Base-by-base conservation (phyloP, 1,284 basidiomycete genomes). In the Cerioporus squamosus region DNA sequence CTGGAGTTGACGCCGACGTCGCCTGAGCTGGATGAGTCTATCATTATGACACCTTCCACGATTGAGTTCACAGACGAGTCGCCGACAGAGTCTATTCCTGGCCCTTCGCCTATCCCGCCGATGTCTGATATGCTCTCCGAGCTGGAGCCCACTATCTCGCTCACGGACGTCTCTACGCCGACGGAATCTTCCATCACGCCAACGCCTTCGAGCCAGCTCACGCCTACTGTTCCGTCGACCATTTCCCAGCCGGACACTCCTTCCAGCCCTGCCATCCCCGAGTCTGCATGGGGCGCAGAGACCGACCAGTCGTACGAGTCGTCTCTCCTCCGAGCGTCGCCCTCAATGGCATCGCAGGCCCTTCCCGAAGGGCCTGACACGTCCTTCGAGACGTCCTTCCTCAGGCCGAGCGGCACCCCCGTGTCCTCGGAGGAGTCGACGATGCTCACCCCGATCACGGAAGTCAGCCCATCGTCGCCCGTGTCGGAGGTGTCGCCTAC, bases 251-350 rank as follows among this genome's bases (percentile, higher is more conserved):
- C 65, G 24, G 57, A 66, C 10, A 67, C 61, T 1, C 57, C 63
- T 2, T 70, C 70, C 2, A 76, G 74, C 23, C 74, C 76, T 20
- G 75, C 77, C 10, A 61, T 82, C 47, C 75, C 73, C 14, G 75
- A 74, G 44, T 80, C 79, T 17, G 65, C 77, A 29, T 89, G 86
- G 86, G 82, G 79, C 9, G 73, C 79, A 3, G 84, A 86, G 64
- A 85, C 84, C 0, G 83, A 90, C 59, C 65, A 76, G 9, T 87
- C 89, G 0, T 92, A 87, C 61, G 88, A 91, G 36, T 89, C 88
- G 0, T 87, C 87, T 0, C 72, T 87, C 17, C 74, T 92, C 22
- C 77, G 76, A 10, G 86, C 89, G 0, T 90, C 88, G 0, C 88
- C 87, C 22, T 87, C 88, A 15, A 72, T 86, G 4, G 77, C 79